Base-by-base conservation (phyloP, 352 stramenopile species). In the Phytopythium oedochilum region DNA sequence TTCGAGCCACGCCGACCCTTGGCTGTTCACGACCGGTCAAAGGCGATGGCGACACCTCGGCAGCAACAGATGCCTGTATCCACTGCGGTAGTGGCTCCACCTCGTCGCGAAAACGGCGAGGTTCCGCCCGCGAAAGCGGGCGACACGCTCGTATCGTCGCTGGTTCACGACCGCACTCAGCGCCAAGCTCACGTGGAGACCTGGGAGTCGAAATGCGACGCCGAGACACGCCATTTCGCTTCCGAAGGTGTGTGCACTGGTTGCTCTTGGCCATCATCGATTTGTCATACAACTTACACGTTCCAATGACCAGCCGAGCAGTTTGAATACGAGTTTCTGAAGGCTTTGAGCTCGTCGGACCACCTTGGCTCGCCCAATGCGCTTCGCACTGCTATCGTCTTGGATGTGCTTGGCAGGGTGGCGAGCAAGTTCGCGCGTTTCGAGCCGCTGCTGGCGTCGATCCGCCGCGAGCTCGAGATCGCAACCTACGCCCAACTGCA, bases 371-470 rank as follows among this genome's bases (percentile, higher is more conserved):
- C 70, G 0, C 77, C 75, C 1, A 87, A 88, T 52, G 59, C 63
- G 14, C 73, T 90, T 10, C 77, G 80, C 15, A 85, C 77, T 0
- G 75, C 75, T 10, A 67, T 88, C 17, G 82, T 71, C 32, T 77
- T 86, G 31, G 71, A 88, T 43, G 63, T 88, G 1, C 45, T 88
- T 10, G 20, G 34, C 18, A 71, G 73, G 42, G 28, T 88, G 18
- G 75, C 63, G 36, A 54, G 28, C 28, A 83, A 81, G 57, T 84
- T 83, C 34, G 44, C 40, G 3, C 75, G 77, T 26, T 87, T 86
- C 39, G 44, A 78, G n/a, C 61, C 55, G 15, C 38, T 90, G 20
- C 66, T 81, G 35, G 29, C 14, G 6, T 51, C 68, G 11, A 63
- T 78, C 6, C 54, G 63, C 8, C 42, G 32, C 1, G 77, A 90